Conservation (phyloP, 2,329 filamentous ascomycete genomes). For the Colletotrichum lini region DNA sequence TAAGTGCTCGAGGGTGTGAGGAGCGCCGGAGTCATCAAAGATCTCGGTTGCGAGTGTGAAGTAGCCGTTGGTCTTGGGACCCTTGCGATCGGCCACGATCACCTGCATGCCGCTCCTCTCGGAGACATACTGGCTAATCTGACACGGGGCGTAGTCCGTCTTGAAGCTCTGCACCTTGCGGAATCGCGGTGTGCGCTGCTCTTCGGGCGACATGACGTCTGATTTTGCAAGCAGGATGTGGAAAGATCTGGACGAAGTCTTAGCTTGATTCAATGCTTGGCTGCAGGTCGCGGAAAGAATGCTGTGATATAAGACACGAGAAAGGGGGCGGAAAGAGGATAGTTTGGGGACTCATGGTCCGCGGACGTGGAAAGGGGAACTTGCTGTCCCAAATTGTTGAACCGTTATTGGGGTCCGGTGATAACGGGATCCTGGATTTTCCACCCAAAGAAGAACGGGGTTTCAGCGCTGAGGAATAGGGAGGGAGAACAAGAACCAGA, state of each 20-base stretch:
- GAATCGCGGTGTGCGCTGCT: conserved; percentile 72
- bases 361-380: neutral
- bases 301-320: neutral
- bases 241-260: conserved; percentile 10
- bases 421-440: neutral
- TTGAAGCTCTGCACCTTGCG: conserved; percentile 88
- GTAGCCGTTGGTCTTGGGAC: conserved; percentile 95
- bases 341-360: neutral
- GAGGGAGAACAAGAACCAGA: neutral
- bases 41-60: conserved; percentile 98
- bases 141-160: conserved; percentile 89
- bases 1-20: conserved; percentile 86
- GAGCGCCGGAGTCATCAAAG: conserved; percentile 95
- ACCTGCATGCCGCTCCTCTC: conserved; percentile 95
- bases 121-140: conserved; percentile 96
- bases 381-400: neutral
- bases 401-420: neutral
- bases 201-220: conserved; percentile 68
- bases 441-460: neutral
- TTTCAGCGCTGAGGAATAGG: neutral
- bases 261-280: neutral
- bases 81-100: conserved; percentile 90
- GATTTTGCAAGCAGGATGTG: neutral
- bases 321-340: conserved; percentile 3
- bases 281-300: neutral